Base-by-base conservation (phyloP, 176 grass and related monocot species). In the Musa beccarii region DNA sequence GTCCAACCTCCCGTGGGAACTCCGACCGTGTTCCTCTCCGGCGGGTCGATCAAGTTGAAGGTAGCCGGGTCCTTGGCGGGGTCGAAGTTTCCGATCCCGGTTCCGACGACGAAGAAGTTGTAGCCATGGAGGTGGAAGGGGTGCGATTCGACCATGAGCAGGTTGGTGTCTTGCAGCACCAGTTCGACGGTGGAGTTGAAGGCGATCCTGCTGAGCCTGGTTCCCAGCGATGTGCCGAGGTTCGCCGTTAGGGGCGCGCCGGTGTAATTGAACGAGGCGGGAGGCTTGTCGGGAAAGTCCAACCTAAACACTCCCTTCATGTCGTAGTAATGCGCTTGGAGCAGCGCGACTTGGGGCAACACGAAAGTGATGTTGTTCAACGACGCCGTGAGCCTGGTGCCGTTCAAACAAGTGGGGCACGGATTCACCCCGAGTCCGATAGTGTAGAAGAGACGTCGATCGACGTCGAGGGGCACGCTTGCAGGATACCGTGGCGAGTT, bases 351-450 rank as follows among this genome's bases (percentile, higher is more conserved):
- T 49, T 28, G 13, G 2, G 89, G 89, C 86, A 86, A 81, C 21
- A 82, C 78, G 74, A 89, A 92, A 20, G 89, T 89, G 81, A 92
- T 80, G 81, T 89, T 92, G 79, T 92, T 92, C 4, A 92, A 76
- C 1, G 89, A 89, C 74, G 83, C 86, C 10, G 79, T 78, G 75
- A 89, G 79, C 64, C 82, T 73, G 14, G 86, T 77, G 5, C 72
- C 53, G 11, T 84, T 89, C 28, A 70, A 14, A 26, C 89, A 92
- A 51, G 83, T 71, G 6, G 59, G 43, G 79, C 89, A 92, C 1
- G 81, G 78, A 64, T 92, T 85, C 29, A 86, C 11, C 7, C 87
- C 84, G 57, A 88, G 66, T 52, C 83, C 81, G 29, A 82, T 86
- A 10, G 81, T 75, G 84, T 84, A 92, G 17, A 92, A 85, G 24